A percentile compares a stretch with the other conserved stretches of the same genome.
These are phyloP conservation scores for Ceratobasidium sp. DNA, from an alignment of 1,284 basidiomycete genomes.

Conservation along the genomic window DNA sequence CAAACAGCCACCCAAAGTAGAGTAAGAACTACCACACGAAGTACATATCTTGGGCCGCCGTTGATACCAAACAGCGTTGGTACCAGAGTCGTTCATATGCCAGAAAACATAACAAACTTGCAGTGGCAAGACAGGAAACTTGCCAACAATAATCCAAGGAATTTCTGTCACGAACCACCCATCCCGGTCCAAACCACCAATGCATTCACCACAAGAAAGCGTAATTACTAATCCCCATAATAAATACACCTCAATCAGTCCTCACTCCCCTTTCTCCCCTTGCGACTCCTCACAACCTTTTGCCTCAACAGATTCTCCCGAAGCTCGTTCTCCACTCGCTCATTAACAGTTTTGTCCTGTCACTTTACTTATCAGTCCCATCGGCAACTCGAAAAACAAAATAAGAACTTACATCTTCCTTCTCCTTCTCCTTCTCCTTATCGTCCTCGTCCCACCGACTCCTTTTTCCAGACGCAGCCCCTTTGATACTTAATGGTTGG, in stretches of 20 bases:
- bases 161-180: no score
- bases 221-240: background rate
- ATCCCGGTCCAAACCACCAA: background rate
- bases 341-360: conserved; percentile 29
- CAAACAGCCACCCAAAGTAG: no score
- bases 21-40: no score
- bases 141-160: no score
- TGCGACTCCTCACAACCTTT: conserved; percentile 40
- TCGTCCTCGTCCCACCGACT: conserved; percentile 37
- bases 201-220: background rate
- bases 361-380: background rate
- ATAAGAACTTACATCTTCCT: conserved; percentile 27
- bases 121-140: no score
- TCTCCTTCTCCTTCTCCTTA: background rate
- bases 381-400: conserved; percentile 2
- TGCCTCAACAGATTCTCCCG: conserved; percentile 44
- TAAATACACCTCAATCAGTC: background rate
- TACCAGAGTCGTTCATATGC: no score
- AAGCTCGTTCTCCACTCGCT: conserved; percentile 44
- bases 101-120: no score
- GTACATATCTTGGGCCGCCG: no score
- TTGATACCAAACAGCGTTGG: no score
- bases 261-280: conserved; percentile 21
- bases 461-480: conserved; percentile 38
- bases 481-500: conserved; percentile 40